phyloP scores from a whole-genome alignment of 2,329 filamentous ascomycete genomes.

The Pestalotiopsis sp. region DNA sequence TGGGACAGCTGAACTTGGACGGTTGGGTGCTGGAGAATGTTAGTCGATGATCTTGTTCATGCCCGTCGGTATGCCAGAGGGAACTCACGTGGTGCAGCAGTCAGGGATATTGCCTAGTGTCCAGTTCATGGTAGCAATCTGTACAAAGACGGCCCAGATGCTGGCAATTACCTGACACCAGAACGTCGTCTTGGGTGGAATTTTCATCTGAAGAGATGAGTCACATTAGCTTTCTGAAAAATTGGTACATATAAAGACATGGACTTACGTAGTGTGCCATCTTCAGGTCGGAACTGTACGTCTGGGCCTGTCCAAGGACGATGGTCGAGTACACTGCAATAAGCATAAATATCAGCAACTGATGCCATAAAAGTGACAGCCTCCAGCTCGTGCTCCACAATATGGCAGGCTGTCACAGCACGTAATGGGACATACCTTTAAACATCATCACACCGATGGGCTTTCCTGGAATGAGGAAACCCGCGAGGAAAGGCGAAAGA shows the following conservation, averaged over 20 bases:
- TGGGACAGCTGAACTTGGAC: constrained; percentile 42
- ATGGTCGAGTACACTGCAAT: constrained; percentile 40
- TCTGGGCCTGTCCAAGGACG: constrained; percentile 35
- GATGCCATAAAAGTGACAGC: not conserved
- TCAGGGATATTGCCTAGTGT: constrained; percentile 44
- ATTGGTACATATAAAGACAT: not conserved
- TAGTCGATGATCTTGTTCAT: constrained; percentile 26
- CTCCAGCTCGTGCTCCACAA: not conserved
- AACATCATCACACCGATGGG: constrained; percentile 58
- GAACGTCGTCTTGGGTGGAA: constrained; percentile 49
- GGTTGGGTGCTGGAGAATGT: constrained; percentile 41
- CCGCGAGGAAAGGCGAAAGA: constrained; percentile 53
- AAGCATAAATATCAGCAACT: not conserved
- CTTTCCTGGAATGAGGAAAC: constrained; percentile 59
- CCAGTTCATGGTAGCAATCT: constrained; percentile 49
- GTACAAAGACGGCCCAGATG: constrained; percentile 46
- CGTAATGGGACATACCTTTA: constrained; percentile 31
- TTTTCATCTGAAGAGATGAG: constrained; percentile 26
- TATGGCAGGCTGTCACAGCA: not conserved
- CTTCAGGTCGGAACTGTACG: constrained; percentile 35
- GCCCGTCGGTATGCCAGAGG: not conserved
- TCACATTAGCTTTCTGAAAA: not conserved
- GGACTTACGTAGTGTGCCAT: constrained; percentile 31
- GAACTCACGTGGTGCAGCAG: constrained; percentile 37
- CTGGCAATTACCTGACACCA: constrained; percentile 50